Evolutionary conservation across 75 land plant genomes (phyloP), one percentile per base, ranked within the genome.

Genomic region (Gnetum montanum): DNA sequence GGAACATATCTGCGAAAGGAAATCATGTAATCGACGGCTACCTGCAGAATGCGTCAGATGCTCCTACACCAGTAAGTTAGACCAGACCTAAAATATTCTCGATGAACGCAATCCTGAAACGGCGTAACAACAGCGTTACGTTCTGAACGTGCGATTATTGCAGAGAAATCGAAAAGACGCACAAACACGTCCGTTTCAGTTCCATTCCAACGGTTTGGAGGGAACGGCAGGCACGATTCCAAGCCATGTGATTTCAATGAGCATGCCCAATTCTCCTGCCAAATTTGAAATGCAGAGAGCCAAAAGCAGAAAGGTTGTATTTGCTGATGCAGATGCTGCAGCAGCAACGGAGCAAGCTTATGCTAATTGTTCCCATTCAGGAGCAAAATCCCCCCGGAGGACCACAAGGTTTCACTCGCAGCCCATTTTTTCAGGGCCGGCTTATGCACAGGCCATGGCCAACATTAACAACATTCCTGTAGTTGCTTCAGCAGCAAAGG

Each of bases 221-320:
- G 12, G 10, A 40, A 15, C 15, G 10, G 12, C 41, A 40, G 15
- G n/a, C n/a, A n/a, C n/a, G n/a, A n/a, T 49, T 13, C 61, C 43
- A 46, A 34, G n/a, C 4, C 60, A 58, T 58, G 62, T 66, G 13
- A 44, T 72, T 54, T 81, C 77, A 18, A 59, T 77, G 37, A 82
- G 85, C 70, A 68, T 82, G 81, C 85, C 85, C 10, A 5, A 75
- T 22, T 70, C 85, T 10, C 82, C 82, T 22, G 25, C 38, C 38
- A 60, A 16, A 45, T 46, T 20, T 24, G 55, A 66, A 12, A n/a
- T 48, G 34, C 61, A 46, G 0, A 35, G 12, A 55, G 49, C 56
- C 0, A 54, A 49, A 34, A n/a, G n/a, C n/a, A n/a, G n/a, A n/a
- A 62, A 58, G 20, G 63, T 57, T 25, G 23, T 46, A 23, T 66